Evolutionary conservation across 2,329 filamentous ascomycete species (phyloP).

Genomic region (Tolypocladium album): DNA sequence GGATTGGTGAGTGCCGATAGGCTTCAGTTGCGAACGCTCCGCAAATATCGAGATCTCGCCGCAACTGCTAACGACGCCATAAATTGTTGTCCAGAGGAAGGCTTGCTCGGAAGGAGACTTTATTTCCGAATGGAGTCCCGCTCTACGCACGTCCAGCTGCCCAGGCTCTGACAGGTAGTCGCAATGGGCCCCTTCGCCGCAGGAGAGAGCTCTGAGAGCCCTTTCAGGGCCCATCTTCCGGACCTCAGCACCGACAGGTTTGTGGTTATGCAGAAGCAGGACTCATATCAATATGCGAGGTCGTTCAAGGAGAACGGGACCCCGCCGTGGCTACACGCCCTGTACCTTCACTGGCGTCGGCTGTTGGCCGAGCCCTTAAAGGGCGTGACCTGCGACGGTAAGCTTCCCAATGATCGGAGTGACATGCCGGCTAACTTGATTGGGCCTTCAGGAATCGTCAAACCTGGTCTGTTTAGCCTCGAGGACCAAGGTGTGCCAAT

Average conservation of each 20-base stretch:
- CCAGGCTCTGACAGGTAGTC: not conserved
- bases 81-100: not conserved
- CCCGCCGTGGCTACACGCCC: constrained; percentile 56
- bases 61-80: not conserved
- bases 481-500: constrained; percentile 56
- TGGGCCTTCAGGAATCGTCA: constrained; percentile 31
- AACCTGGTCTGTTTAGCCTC: constrained; percentile 42
- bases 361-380: constrained; percentile 57
- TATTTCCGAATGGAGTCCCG: not conserved
- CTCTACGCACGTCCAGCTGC: not conserved
- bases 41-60: not conserved
- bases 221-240: not conserved
- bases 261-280: constrained; percentile 49
- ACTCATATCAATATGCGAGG: constrained; percentile 50
- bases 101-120: not conserved
- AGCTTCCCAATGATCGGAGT: constrained; percentile 3
- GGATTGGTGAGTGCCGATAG: not conserved
- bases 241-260: constrained; percentile 25
- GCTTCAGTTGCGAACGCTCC: not conserved
- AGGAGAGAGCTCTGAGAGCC: not conserved
- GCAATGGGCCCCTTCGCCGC: not conserved
- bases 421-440: constrained; percentile 1
- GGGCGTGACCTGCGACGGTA: constrained; percentile 60
- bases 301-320: constrained; percentile 46
- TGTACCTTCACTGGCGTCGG: constrained; percentile 48